These are phyloP conservation scores for Hevea brasiliensis DNA, from an alignment of 345 rosid species.

Conservation along the genomic window DNA sequence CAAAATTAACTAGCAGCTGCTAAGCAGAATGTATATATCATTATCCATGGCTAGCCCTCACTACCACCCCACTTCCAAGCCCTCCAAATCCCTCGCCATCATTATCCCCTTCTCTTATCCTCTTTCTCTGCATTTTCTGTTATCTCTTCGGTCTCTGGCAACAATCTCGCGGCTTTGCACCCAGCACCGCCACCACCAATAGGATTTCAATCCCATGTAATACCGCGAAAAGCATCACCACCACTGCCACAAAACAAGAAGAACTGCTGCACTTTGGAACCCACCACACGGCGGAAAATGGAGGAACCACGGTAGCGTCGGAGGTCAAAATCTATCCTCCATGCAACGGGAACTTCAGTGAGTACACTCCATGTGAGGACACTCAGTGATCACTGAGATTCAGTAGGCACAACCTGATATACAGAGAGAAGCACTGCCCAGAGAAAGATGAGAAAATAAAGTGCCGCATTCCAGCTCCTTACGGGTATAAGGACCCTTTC, in stretches of 20 bases:
- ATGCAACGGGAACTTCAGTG: constrained; percentile 36
- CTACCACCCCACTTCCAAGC: constrained; percentile 24
- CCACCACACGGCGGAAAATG: constrained; percentile 16
- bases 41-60: constrained; percentile 30
- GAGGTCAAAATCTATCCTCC: constrained; percentile 27
- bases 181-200: constrained; percentile 4
- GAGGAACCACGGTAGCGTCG: background rate
- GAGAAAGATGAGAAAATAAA: constrained; percentile 24
- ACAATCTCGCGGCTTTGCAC: constrained; percentile 7
- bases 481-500: constrained; percentile 38
- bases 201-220: constrained; percentile 9
- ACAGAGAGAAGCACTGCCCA: constrained; percentile 44
- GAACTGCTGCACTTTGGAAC: constrained; percentile 18
- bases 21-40: background rate
- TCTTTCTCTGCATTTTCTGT: constrained; percentile 41
- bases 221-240: constrained; percentile 18
- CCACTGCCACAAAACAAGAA: background rate
- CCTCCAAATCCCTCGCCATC: constrained; percentile 18
- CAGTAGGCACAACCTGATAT: constrained; percentile 28
- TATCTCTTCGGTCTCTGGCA: constrained; percentile 46
- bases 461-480: constrained; percentile 33
- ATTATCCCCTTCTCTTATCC: constrained; percentile 26
- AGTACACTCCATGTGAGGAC: constrained; percentile 59
- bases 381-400: constrained; percentile 30
- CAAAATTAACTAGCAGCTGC: background rate